These are phyloP conservation scores for Kwoniella sp. DNA, from an alignment of 768 basidiomycete genomes.

Conservation along the genomic window DNA sequence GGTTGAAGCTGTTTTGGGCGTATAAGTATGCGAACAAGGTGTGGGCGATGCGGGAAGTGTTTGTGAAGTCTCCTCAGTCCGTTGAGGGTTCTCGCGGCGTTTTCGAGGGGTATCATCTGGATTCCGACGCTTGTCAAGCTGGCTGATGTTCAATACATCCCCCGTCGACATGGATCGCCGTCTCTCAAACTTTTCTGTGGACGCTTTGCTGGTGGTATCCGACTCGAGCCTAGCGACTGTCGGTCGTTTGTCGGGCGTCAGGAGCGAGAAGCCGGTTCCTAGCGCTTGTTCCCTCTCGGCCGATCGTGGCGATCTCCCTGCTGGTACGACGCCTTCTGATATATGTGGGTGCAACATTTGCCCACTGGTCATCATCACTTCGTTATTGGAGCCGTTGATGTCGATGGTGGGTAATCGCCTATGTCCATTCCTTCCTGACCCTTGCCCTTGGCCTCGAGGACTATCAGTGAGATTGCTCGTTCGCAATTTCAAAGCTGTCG, in stretches of 20 bases:
- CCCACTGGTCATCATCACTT: not conserved
- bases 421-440: not conserved
- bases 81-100: too few relatives aligned
- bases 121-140: constrained; percentile 1
- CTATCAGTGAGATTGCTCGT: constrained; percentile 29
- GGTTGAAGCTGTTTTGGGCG: not conserved
- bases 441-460: not conserved
- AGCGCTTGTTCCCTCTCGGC: not conserved
- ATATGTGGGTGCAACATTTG: not conserved
- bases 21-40: not conserved
- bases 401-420: not conserved
- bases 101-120: constrained; percentile 2
- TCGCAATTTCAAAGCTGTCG: constrained; percentile 23
- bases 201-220: not conserved
- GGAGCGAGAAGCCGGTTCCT: not conserved
- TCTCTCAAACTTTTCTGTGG: not conserved
- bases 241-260: not conserved
- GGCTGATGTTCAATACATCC: constrained; percentile 6
- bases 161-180: constrained; percentile 8
- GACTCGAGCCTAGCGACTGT: not conserved
- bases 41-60: not conserved
- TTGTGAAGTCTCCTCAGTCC: too few relatives aligned
- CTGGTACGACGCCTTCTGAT: not conserved
- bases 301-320: not conserved
- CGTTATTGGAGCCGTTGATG: not conserved